Conservation (phyloP, 2,329 filamentous ascomycete species). For the Pseudopyrenochaeta lycopersici region DNA sequence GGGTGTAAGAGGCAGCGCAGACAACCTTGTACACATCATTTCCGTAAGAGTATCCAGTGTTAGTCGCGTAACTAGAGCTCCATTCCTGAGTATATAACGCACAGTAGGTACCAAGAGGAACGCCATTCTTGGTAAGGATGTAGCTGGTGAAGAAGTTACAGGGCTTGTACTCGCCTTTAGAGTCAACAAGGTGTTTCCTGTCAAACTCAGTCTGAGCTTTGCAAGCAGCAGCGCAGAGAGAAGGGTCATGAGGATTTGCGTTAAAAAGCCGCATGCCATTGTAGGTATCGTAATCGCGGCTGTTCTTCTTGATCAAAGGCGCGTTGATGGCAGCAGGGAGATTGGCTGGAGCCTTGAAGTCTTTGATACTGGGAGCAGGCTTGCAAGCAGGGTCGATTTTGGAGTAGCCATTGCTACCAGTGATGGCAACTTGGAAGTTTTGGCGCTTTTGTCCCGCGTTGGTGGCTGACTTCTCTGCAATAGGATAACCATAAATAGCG, state of each 20-base stretch:
- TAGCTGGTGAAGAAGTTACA: constrained; percentile 53
- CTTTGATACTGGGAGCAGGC: constrained; percentile 6
- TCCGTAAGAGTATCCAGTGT: constrained; percentile 32
- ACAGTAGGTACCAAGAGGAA: constrained; percentile 51
- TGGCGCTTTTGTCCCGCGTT: constrained; percentile 35
- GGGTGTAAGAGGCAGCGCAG: neutral
- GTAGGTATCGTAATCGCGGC: constrained; percentile 31
- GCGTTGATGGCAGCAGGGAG: constrained; percentile 39
- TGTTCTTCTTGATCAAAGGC: constrained; percentile 18
- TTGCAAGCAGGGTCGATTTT: constrained; percentile 18
- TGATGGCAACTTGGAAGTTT: constrained; percentile 37
- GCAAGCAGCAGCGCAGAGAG: constrained; percentile 46
- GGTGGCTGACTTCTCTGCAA: constrained; percentile 22
- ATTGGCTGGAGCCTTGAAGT: constrained; percentile 27
- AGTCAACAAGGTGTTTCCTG: constrained; percentile 30
- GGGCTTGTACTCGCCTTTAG: constrained; percentile 39
- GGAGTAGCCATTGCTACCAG: constrained; percentile 41
- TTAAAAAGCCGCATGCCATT: constrained; percentile 41
- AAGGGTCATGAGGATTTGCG: constrained; percentile 36
- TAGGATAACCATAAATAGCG: constrained; percentile 38
- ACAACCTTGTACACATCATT: too few species aligned
- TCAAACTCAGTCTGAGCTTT: constrained; percentile 48
- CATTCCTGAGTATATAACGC: constrained; percentile 33
- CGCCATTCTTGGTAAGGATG: constrained; percentile 45
- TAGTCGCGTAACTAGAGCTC: constrained; percentile 23